A percentile compares a stretch with the other conserved stretches of the same genome.
These are phyloP conservation scores for Neurospora pannonica DNA, from an alignment of 495 filamentous ascomycete genomes.

Conservation along the genomic window DNA sequence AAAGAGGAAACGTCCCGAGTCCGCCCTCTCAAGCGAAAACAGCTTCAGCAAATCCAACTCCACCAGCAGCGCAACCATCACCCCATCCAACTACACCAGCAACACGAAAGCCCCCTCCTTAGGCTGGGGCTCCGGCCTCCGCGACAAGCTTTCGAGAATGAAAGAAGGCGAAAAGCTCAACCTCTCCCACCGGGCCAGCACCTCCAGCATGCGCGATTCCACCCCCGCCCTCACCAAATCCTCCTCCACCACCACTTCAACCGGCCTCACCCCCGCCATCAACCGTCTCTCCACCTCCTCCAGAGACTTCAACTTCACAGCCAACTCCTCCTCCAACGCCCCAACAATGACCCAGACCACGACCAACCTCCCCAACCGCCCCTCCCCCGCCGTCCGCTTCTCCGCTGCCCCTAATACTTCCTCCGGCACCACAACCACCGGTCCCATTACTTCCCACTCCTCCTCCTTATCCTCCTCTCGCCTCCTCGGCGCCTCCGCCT, in stretches of 20 bases:
- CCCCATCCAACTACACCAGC: not conserved
- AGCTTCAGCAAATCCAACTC: conserved; percentile 7
- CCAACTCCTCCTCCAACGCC: conserved; percentile 4
- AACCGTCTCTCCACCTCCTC: not conserved
- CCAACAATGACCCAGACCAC: not conserved
- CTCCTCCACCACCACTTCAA: conserved; percentile 11
- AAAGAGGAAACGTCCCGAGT: conserved; percentile 54
- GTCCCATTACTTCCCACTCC: not conserved
- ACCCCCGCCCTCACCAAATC: not conserved
- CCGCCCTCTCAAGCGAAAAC: conserved; percentile 18
- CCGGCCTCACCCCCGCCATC: not conserved
- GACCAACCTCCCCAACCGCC: not conserved
- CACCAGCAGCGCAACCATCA: conserved; percentile 4
- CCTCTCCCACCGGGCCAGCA: conserved; percentile 19
- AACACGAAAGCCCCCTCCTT: conserved; percentile 14
- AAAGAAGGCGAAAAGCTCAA: conserved; percentile 41
- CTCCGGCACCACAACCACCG: not conserved
- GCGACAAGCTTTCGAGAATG: conserved; percentile 41
- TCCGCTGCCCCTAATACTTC: not conserved
- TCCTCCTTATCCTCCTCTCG: not conserved
- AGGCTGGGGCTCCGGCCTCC: conserved; percentile 41
- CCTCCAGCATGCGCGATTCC: not conserved
- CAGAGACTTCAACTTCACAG: not conserved
- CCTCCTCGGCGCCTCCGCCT: not conserved
- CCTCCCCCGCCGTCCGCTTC: not conserved